Percentiles rank a stretch among this genome's conserved stretches.
These are phyloP conservation scores for Phytophthora foliorum DNA, from an alignment of 352 stramenopile species.

Conservation along the genomic window DNA sequence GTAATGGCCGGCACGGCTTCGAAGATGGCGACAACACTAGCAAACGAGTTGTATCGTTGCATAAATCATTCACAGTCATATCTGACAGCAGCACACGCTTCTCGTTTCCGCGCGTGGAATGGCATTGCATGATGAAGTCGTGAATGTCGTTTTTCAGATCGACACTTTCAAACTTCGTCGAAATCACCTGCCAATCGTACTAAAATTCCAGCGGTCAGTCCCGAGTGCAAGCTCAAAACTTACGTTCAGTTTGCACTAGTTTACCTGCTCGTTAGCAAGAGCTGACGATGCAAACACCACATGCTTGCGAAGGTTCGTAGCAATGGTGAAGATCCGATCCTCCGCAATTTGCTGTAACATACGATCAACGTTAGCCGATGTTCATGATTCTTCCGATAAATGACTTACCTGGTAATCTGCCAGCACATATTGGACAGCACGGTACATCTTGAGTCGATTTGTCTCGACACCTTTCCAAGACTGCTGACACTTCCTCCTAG, in stretches of 20 bases:
- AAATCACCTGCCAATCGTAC: constrained; percentile 90
- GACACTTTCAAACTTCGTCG: constrained; percentile 75
- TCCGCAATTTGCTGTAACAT: constrained; percentile 78
- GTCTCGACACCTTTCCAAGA: constrained; percentile 74
- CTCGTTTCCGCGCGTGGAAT: constrained; percentile 21
- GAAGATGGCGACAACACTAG: constrained; percentile 52
- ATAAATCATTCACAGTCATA: constrained; percentile 81
- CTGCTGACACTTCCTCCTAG: constrained; percentile 67
- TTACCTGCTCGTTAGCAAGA: constrained; percentile 86
- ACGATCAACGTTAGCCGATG: not conserved
- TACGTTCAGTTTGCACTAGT: no score
- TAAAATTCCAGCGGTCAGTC: constrained; percentile 18
- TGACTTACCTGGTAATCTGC: constrained; percentile 79
- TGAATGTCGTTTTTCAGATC: constrained; percentile 76
- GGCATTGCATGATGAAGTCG: constrained; percentile 70
- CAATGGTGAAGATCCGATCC: constrained; percentile 73
- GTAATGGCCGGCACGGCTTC: constrained; percentile 59
- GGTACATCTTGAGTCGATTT: constrained; percentile 75
- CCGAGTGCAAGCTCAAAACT: not conserved
- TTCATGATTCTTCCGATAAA: not conserved
- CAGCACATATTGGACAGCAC: constrained; percentile 71
- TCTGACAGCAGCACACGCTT: constrained; percentile 27
- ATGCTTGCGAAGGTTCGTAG: constrained; percentile 84
- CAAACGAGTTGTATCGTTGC: constrained; percentile 42
- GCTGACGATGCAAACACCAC: constrained; percentile 84